Evolutionary conservation across 78 protist species (phyloP).

Genomic region (Guillardia theta): DNA sequence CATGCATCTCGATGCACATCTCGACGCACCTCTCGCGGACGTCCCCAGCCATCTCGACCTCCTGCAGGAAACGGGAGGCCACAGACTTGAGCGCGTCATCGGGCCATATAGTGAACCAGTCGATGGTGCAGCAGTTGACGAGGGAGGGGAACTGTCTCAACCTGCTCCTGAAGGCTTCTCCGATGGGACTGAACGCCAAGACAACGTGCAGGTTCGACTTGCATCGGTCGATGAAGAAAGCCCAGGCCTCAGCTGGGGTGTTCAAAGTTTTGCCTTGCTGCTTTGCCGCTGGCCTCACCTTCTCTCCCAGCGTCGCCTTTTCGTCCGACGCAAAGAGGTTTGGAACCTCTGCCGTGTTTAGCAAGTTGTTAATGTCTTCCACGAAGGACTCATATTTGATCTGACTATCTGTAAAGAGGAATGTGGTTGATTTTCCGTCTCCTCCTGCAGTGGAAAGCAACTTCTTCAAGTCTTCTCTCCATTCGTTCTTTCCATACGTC

Average conservation of each 20-base stretch:
- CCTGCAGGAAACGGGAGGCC: slow-evolving; percentile 56
- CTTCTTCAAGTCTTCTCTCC: slow-evolving; percentile 61
- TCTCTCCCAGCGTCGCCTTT: slow-evolving; percentile 44
- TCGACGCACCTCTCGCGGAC: background rate
- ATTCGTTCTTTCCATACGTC: slow-evolving; percentile 54
- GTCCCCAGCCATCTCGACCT: background rate
- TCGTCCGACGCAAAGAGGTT: slow-evolving; percentile 73
- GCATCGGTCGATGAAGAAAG: slow-evolving; percentile 60
- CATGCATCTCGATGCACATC: slow-evolving; percentile 65
- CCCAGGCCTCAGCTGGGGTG: slow-evolving; percentile 42
- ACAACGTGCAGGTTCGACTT: slow-evolving; percentile 65
- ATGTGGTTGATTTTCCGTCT: slow-evolving; percentile 54
- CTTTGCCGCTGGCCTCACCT: slow-evolving; percentile 37
- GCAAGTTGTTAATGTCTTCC: slow-evolving; percentile 83
- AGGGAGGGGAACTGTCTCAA: slow-evolving; percentile 84
- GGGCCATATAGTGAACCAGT: slow-evolving; percentile 93
- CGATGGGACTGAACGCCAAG: slow-evolving; percentile 73
- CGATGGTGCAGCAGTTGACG: slow-evolving; percentile 81
- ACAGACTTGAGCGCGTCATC: slow-evolving; percentile 85
- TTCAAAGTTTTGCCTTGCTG: slow-evolving; percentile 24
- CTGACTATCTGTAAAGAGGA: slow-evolving; percentile 82
- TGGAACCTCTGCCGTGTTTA: slow-evolving; percentile 82
- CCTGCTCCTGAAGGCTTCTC: slow-evolving; percentile 64
- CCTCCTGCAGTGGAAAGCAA: slow-evolving; percentile 65
- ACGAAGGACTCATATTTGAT: slow-evolving; percentile 66